These are phyloP conservation scores for Penicillium rolfsii DNA, from an alignment of 2,329 filamentous ascomycete genomes.

Conservation along the genomic window DNA sequence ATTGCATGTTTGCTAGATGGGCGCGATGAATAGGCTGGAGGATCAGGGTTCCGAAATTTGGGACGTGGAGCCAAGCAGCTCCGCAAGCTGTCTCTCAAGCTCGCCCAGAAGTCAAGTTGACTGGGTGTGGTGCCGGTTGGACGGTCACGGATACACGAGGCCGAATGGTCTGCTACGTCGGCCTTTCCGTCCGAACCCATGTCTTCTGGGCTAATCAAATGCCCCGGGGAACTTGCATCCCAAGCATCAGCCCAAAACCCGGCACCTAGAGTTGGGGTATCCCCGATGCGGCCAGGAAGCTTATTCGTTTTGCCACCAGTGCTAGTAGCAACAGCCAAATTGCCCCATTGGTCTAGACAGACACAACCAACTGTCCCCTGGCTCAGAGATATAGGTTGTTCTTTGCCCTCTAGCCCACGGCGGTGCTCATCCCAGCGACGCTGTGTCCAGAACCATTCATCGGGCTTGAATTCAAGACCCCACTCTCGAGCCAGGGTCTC, in stretches of 20 bases:
- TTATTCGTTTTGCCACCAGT: slow-evolving; percentile 88
- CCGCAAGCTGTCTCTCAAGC: slow-evolving; percentile 15
- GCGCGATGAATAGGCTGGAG: slow-evolving; percentile 8
- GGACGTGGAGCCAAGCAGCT: slow-evolving; percentile 23
- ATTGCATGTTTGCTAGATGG: slow-evolving; percentile 11
- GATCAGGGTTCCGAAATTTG: background rate
- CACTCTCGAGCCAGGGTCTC: slow-evolving; percentile 65
- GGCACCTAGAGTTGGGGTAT: slow-evolving; percentile 80
- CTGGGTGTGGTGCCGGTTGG: background rate
- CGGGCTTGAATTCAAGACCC: slow-evolving; percentile 70
- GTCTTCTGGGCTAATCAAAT: background rate
- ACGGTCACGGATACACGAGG: background rate
- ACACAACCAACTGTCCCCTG: slow-evolving; percentile 87
- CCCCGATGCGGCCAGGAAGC: slow-evolving; percentile 78
- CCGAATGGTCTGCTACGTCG: background rate
- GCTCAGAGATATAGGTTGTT: slow-evolving; percentile 54
- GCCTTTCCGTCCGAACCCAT: background rate
- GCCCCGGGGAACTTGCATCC: slow-evolving; percentile 44
- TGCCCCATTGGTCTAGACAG: slow-evolving; percentile 74
- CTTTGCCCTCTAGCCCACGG: slow-evolving; percentile 55
- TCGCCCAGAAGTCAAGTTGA: background rate
- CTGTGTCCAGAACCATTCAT: slow-evolving; percentile 77
- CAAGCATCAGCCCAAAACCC: slow-evolving; percentile 92
- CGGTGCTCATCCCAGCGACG: slow-evolving; percentile 77
- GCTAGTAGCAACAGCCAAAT: slow-evolving; percentile 68